phyloP scores from a whole-genome alignment of 805 yeast species.

The Maudiozyma turicensis region DNA sequence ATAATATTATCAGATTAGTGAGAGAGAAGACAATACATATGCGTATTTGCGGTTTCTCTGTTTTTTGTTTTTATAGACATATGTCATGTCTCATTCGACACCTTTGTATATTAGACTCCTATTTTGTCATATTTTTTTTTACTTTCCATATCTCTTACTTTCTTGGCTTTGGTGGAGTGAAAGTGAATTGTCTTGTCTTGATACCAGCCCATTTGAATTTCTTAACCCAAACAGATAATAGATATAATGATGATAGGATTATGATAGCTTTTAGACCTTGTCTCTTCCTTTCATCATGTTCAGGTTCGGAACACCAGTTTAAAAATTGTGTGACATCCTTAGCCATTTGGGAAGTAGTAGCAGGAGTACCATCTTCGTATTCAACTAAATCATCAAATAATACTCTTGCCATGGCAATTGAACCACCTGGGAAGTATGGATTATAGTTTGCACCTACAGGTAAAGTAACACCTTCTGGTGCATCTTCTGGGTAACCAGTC shows the following conservation, averaged over 20 bases:
- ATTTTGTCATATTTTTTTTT: background rate
- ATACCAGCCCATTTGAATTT: conserved; percentile 96
- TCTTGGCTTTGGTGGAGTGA: conserved; percentile 70
- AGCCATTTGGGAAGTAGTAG: conserved; percentile 98
- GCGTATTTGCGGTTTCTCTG: too few relatives aligned
- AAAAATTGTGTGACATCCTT: conserved; percentile 93
- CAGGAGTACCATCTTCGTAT: conserved; percentile 98
- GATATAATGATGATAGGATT: conserved; percentile 67
- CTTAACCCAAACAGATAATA: conserved; percentile 83
- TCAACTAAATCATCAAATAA: conserved; percentile 95
- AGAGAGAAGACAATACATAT: too few relatives aligned
- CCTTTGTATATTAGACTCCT: too few relatives aligned
- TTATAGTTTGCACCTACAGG: conserved; percentile 96
- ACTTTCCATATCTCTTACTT: background rate
- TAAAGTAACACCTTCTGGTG: conserved; percentile 92
- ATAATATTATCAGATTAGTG: too few relatives aligned
- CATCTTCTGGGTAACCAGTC: conserved; percentile 98
- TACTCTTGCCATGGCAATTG: conserved; percentile 98
- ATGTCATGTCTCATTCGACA: too few relatives aligned
- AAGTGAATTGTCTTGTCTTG: conserved; percentile 88
- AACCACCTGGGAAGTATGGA: conserved; percentile 99
- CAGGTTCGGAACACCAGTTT: conserved; percentile 98
- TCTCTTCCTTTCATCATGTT: conserved; percentile 96
- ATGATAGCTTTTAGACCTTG: conserved; percentile 89
- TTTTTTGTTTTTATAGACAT: too few relatives aligned